A percentile compares a stretch with the other conserved stretches of the same genome.
These are phyloP conservation scores for Pestalotiopsis sp. DNA, from an alignment of 2,329 filamentous ascomycete genomes.

Conservation along the genomic window DNA sequence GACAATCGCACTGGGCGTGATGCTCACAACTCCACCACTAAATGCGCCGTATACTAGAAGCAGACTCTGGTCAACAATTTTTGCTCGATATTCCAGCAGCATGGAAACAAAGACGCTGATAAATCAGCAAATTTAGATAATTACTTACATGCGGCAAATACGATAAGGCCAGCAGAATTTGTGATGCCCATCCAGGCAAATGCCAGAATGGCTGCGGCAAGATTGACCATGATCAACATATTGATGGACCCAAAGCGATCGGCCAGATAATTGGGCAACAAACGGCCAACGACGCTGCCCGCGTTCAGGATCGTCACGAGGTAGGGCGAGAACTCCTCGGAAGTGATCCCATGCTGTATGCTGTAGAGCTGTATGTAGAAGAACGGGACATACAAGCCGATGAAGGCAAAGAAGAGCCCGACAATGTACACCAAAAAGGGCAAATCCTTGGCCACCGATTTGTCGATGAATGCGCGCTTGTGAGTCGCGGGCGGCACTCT, in stretches of 20 bases:
- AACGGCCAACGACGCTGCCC: conserved; percentile 37
- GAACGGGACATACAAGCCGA: conserved; percentile 40
- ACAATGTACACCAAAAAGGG: conserved; percentile 30
- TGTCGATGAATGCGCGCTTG: conserved; percentile 28
- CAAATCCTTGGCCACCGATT: conserved; percentile 28
- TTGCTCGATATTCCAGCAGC: neutral
- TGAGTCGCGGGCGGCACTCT: conserved; percentile 24
- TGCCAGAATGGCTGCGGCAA: conserved; percentile 29
- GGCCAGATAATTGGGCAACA: conserved; percentile 37
- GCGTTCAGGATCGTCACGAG: conserved; percentile 39
- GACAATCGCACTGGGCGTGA: conserved; percentile 33
- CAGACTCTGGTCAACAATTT: conserved; percentile 2
- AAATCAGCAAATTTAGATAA: neutral
- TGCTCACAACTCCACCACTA: conserved; percentile 34
- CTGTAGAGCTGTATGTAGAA: conserved; percentile 32
- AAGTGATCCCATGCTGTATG: conserved; percentile 17
- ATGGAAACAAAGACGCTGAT: neutral
- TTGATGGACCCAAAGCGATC: conserved; percentile 33
- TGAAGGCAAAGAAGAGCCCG: conserved; percentile 31
- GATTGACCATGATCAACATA: conserved; percentile 29
- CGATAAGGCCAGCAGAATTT: conserved; percentile 27
- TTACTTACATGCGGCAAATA: conserved; percentile 21
- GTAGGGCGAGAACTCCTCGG: conserved; percentile 25
- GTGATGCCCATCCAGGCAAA: conserved; percentile 34
- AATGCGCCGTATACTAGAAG: conserved; percentile 37